Conservation (phyloP, 805 yeast species). For the Candida parachauliodes region DNA sequence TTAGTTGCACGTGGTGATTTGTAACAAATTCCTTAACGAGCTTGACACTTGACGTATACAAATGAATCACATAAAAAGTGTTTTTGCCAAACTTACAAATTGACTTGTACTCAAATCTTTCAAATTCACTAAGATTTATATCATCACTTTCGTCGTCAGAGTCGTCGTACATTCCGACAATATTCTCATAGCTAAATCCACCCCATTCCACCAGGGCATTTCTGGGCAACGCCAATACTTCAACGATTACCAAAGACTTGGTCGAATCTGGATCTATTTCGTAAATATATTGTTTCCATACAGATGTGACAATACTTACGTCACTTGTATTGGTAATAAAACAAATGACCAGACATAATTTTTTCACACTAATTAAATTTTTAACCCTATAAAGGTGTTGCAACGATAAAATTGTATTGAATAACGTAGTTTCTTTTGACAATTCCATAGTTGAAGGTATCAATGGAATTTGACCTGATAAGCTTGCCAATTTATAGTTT, state of each 20-base stretch:
- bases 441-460: constrained; percentile 68
- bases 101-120: constrained; percentile 12
- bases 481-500: constrained; percentile 45
- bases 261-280: constrained; percentile 27
- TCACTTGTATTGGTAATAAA: constrained; percentile 41
- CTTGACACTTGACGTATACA: constrained; percentile 15
- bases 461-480: constrained; percentile 92
- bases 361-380: constrained; percentile 44
- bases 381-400: constrained; percentile 73
- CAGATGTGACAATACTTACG: constrained; percentile 27
- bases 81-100: constrained; percentile 12
- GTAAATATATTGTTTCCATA: constrained; percentile 36
- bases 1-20: neutral
- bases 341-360: constrained; percentile 50
- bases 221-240: constrained; percentile 58
- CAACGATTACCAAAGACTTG: constrained; percentile 45
- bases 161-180: constrained; percentile 34
- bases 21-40: constrained; percentile 6
- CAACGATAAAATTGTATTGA: constrained; percentile 54
- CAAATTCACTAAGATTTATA: neutral
- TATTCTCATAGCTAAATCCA: constrained; percentile 50
- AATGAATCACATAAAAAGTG: constrained; percentile 7
- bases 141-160: constrained; percentile 32
- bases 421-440: constrained; percentile 14
- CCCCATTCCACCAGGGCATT: constrained; percentile 73